These are phyloP conservation scores for Scutellaria galericulata DNA, from an alignment of 257 asterid species.

Conservation along the genomic window DNA sequence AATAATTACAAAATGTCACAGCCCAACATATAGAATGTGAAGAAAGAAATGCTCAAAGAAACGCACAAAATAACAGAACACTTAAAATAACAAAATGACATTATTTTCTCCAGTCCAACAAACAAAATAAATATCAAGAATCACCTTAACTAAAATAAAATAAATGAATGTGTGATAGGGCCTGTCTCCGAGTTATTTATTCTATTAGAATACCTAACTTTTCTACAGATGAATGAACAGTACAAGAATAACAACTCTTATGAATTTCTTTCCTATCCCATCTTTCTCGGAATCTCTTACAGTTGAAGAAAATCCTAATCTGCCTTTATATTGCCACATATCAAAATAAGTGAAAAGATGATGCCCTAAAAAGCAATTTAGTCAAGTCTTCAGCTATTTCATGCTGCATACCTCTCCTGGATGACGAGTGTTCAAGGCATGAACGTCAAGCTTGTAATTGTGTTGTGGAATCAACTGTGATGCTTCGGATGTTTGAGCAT, in stretches of 20 bases:
- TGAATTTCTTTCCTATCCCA: constrained; percentile 13
- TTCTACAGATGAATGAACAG: constrained; percentile 5
- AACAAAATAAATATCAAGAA: background rate
- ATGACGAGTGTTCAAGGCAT: constrained; percentile 84
- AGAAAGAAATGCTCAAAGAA: background rate
- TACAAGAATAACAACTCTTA: constrained; percentile 5
- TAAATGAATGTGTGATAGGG: too few relatives aligned
- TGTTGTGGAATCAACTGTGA: constrained; percentile 92
- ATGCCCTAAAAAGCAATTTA: constrained; percentile 13
- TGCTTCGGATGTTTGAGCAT: constrained; percentile 73
- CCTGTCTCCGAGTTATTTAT: too few relatives aligned
- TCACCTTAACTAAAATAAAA: background rate
- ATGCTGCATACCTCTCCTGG: constrained; percentile 86
- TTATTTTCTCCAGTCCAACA: background rate
- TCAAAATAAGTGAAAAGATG: constrained; percentile 19
- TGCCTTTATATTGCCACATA: constrained; percentile 30
- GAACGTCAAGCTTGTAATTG: constrained; percentile 91
- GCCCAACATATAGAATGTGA: constrained; percentile 5
- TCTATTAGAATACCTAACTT: background rate
- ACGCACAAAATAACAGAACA: background rate
- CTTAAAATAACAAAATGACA: background rate
- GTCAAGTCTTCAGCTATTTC: constrained; percentile 23
- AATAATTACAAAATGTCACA: constrained; percentile 2
- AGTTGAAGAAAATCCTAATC: constrained; percentile 8
- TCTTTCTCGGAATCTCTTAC: constrained; percentile 23